A percentile compares a stretch with the other conserved stretches of the same genome.
These are phyloP conservation scores for Podila verticillata DNA, from an alignment of 192 early-diverging fungal genomes.

Conservation along the genomic window DNA sequence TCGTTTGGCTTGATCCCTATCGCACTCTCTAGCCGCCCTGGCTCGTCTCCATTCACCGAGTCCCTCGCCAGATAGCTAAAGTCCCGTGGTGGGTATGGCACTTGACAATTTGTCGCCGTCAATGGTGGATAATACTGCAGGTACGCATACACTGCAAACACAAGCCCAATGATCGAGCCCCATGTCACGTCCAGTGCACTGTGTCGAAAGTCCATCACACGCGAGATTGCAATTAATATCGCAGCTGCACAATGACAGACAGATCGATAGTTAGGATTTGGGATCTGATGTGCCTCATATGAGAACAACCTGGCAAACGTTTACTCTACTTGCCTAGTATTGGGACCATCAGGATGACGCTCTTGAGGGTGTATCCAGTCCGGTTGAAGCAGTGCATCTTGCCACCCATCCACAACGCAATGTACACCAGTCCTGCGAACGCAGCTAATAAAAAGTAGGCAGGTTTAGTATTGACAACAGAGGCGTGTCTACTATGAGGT, in stretches of 20 bases:
- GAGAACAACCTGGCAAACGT: too few relatives aligned
- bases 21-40: constrained; percentile 6
- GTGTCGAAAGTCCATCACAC: constrained; percentile 77
- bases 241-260: constrained; percentile 39
- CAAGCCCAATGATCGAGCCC: constrained; percentile 61
- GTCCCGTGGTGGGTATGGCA: constrained; percentile 9
- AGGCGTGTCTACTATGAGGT: too few relatives aligned
- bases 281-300: too few relatives aligned
- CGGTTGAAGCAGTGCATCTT: constrained; percentile 71
- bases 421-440: constrained; percentile 71
- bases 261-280: too few relatives aligned
- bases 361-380: constrained; percentile 67
- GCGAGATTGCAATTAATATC: constrained; percentile 66
- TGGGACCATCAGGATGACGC: constrained; percentile 65
- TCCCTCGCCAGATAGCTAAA: not conserved
- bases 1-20: constrained; percentile 14
- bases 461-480: too few relatives aligned
- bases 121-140: constrained; percentile 67
- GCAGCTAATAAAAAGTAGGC: constrained; percentile 42
- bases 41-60: not conserved
- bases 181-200: constrained; percentile 74
- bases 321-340: constrained; percentile 32
- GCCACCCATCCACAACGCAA: constrained; percentile 71
- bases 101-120: not conserved
- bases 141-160: constrained; percentile 69